A percentile compares a stretch with the other conserved stretches of the same genome.
phyloP scores from a whole-genome alignment of 2,329 filamentous ascomycete genomes.

The Neonectria neomacrospora region DNA sequence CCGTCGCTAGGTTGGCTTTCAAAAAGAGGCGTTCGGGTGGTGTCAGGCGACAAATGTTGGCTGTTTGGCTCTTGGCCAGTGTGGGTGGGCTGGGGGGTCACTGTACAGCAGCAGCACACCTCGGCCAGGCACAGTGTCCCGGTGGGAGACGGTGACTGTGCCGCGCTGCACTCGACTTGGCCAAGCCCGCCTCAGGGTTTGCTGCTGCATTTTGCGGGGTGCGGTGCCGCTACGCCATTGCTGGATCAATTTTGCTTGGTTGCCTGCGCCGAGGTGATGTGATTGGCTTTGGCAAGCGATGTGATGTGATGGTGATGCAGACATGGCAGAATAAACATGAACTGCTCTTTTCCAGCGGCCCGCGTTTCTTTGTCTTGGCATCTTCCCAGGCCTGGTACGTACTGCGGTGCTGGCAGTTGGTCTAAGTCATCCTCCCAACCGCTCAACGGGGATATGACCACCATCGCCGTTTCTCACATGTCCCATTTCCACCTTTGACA shows the following conservation, averaged over 20 bases:
- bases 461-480: background rate
- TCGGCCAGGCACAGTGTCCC: background rate
- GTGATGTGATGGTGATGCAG: conserved; percentile 1
- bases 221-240: conserved; percentile 13
- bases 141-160: background rate
- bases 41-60: conserved; percentile 2
- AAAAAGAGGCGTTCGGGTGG: no score
- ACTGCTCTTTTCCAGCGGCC: background rate
- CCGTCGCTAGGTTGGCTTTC: no score
- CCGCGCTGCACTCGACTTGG: background rate
- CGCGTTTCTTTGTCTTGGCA: background rate
- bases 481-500: background rate
- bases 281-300: conserved; percentile 4
- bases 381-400: no score
- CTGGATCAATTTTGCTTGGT: conserved; percentile 17
- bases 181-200: no score
- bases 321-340: background rate
- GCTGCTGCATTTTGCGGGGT: conserved; percentile 15
- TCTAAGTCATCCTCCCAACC: conserved; percentile 1
- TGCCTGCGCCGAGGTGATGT: background rate
- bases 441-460: background rate
- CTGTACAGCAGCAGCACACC: background rate
- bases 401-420: background rate
- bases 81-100: background rate
- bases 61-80: background rate